Base-by-base conservation (phyloP, 2,329 filamentous ascomycete species). In the Colletotrichum coccodes region DNA sequence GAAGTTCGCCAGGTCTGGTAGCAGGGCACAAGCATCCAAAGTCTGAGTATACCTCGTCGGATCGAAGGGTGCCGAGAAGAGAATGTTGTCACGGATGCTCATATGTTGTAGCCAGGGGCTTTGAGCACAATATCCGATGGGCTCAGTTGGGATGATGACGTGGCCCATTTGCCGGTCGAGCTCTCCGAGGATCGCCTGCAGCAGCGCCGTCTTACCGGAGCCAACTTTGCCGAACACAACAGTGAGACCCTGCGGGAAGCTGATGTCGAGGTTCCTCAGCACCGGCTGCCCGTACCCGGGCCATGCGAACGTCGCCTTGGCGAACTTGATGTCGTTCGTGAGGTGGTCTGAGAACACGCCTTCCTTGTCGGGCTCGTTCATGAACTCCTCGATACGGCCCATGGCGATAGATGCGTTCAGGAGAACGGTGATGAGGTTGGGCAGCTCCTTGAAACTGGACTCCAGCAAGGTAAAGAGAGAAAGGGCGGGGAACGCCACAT, bases 381-480 rank as follows among this genome's bases (percentile, higher is more conserved):
- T 97, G 80, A 97, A 97, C 26, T 88, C 86, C 74, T 97, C 92
- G 23, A 97, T 94, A 72, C 94, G 91, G 9, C 88, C 89, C 71
- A 97, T 89, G 0, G 94, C 92, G 21, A 97, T 91, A n/a, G 88
- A 90, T 0, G 94, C 93, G 74, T 97, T 97, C 72, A 97, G 86
- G 5, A 95, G 81, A 0, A 91, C 88, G 0, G 92, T 94, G 49
- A 97, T 90, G 11, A 97, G 82, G 34, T 88, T 84, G 2, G 95
- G 95, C 0, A 97, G 81, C 60, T 94, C 92, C 63, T 91, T 89
- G 56, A 97, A 82, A 69, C 90, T 93, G 1, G 82, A 84, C 73
- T 95, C 92, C 12, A 97, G 82, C 83, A 95, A 89, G 1, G 84
- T 83, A 74, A 97, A 97, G 0, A 97, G 84, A 70, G 95, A 91